Conservation (phyloP, 495 filamentous ascomycete genomes). For the Hyaloscypha variabilis region DNA sequence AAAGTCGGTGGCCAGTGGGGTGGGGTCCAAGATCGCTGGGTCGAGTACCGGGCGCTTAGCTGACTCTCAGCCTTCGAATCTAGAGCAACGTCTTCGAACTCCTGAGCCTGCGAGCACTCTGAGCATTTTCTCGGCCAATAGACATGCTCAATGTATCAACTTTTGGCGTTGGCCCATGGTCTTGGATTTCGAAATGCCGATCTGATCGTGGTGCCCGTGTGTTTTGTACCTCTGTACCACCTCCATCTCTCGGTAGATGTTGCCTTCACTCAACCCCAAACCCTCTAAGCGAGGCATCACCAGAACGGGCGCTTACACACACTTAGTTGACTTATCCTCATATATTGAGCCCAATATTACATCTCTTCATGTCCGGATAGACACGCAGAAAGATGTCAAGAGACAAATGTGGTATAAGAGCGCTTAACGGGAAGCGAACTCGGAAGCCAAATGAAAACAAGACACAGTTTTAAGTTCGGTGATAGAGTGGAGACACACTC, state of each 20-base stretch:
- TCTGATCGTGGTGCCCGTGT: too few relatives aligned
- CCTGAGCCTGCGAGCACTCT: not conserved
- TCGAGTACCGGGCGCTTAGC: not conserved
- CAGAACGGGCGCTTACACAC: not conserved
- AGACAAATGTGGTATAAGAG: not conserved
- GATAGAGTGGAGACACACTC: not conserved
- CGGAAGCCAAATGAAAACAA: not conserved
- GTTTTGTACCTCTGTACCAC: too few relatives aligned
- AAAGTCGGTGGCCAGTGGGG: not conserved
- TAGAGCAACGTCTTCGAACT: not conserved
- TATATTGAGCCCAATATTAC: not conserved
- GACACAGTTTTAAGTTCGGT: not conserved
- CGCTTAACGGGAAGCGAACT: not conserved
- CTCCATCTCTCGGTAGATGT: too few relatives aligned
- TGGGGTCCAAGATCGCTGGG: not conserved
- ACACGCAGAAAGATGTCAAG: not conserved
- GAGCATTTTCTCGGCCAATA: not conserved
- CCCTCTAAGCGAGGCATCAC: not conserved
- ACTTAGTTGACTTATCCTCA: not conserved
- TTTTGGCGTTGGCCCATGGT: not conserved
- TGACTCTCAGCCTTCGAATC: not conserved
- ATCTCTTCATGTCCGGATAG: too few relatives aligned
- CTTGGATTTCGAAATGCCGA: not conserved
- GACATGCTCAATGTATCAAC: not conserved
- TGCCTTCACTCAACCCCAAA: not conserved